These are phyloP conservation scores for Alternaria infectoria DNA, from an alignment of 2,329 filamentous ascomycete species.

Conservation along the genomic window DNA sequence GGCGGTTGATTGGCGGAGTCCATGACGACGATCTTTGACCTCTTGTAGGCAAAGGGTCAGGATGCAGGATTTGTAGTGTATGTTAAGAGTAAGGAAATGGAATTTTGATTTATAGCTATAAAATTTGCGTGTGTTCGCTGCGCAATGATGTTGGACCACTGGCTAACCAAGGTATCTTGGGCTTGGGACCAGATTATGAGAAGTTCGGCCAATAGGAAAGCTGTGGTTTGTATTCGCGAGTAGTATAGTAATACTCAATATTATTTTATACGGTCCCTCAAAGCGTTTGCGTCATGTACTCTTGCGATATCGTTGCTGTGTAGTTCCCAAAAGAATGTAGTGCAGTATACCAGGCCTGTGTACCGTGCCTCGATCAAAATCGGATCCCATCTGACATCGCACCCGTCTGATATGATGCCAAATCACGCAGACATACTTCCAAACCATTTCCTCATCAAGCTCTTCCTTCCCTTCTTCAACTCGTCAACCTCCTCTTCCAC, in stretches of 20 bases:
- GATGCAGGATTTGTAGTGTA: background rate
- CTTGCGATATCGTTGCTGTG: background rate
- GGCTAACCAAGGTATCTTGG: background rate
- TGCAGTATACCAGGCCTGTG: background rate
- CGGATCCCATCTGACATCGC: background rate
- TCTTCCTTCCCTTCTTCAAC: slow-evolving; percentile 12
- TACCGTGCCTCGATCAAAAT: background rate
- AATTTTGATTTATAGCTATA: background rate
- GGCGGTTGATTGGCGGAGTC: background rate
- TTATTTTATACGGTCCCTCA: background rate
- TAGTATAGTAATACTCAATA: background rate
- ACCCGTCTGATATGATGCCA: background rate
- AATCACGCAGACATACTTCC: slow-evolving; percentile 9
- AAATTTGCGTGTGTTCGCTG: background rate
- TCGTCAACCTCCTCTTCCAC: slow-evolving; percentile 12
- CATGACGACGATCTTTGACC: background rate
- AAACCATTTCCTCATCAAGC: slow-evolving; percentile 27
- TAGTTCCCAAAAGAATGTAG: background rate
- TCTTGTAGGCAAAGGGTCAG: background rate
- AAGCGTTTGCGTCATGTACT: background rate
- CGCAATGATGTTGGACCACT: background rate
- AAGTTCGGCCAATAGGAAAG: background rate
- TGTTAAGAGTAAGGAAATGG: background rate
- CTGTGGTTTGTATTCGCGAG: background rate
- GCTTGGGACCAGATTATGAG: background rate